Percentiles rank a stretch among this genome's conserved stretches.
Evolutionary conservation across 495 filamentous ascomycete species (phyloP).

Genomic region (Acidomyces sp.): DNA sequence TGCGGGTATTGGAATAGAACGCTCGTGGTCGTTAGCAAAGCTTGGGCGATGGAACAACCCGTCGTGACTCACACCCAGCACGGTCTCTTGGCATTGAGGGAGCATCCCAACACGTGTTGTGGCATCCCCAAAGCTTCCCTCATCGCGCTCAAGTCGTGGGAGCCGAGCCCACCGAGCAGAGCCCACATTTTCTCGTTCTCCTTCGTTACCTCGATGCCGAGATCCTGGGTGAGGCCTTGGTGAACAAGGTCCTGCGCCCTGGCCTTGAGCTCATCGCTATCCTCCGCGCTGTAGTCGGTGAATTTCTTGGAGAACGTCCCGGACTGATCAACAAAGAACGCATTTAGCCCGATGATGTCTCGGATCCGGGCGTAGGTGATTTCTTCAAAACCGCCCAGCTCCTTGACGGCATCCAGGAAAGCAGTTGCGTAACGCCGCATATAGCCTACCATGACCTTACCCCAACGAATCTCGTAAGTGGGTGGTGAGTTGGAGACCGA

Average conservation of each 20-base stretch:
- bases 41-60: not conserved
- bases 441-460: conserved; percentile 46
- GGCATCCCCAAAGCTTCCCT: conserved; percentile 41
- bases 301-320: conserved; percentile 35
- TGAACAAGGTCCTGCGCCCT: conserved; percentile 24
- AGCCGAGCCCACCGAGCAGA: conserved; percentile 37
- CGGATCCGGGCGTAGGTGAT: conserved; percentile 42
- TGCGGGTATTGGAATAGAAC: conserved; percentile 20
- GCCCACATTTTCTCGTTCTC: conserved; percentile 28
- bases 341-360: conserved; percentile 41
- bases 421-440: conserved; percentile 42
- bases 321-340: conserved; percentile 35
- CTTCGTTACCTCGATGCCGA: conserved; percentile 19
- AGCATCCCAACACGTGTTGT: conserved; percentile 30
- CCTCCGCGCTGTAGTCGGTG: conserved; percentile 23
- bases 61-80: conserved; percentile 13
- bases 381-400: conserved; percentile 33
- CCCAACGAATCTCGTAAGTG: too few species aligned
- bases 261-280: conserved; percentile 17
- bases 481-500: too few species aligned
- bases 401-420: conserved; percentile 37
- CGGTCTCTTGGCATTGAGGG: conserved; percentile 6
- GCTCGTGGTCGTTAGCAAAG: conserved; percentile 1
- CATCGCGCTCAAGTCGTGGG: conserved; percentile 45
- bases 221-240: conserved; percentile 23